Evolutionary conservation across 345 rosid species (phyloP).

Genomic region (Eutrema heterophyllum): DNA sequence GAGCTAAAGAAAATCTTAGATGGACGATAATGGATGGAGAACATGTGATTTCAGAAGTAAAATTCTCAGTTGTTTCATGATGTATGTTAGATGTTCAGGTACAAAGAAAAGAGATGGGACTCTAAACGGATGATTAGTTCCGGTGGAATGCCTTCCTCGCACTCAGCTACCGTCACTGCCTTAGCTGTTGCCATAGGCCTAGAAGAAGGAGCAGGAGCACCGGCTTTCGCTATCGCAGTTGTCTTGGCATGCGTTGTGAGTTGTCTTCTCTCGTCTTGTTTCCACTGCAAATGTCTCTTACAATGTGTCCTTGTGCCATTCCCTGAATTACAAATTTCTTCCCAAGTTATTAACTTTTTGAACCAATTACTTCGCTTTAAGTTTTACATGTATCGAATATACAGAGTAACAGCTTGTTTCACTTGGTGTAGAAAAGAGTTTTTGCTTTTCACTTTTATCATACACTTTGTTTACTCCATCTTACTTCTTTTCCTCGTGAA

Average conservation of each 20-base stretch:
- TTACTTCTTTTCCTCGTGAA: not conserved
- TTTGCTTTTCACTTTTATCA: not conserved
- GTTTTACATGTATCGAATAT: not conserved
- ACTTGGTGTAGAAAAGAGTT: not conserved
- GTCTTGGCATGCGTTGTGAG: slow-evolving; percentile 87
- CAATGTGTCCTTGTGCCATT: not conserved
- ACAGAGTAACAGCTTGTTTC: not conserved
- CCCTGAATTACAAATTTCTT: too few relatives aligned
- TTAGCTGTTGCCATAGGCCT: slow-evolving; percentile 76
- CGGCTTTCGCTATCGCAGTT: slow-evolving; percentile 82
- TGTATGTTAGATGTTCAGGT: slow-evolving; percentile 78
- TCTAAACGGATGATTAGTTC: slow-evolving; percentile 77
- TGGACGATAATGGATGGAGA: not conserved
- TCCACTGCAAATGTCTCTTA: not conserved
- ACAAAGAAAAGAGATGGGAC: slow-evolving; percentile 94
- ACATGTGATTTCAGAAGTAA: not conserved
- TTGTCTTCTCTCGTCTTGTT: not conserved
- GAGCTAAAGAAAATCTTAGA: not conserved
- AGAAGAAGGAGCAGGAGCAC: slow-evolving; percentile 66
- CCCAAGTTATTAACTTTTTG: not conserved
- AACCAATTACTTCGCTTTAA: not conserved
- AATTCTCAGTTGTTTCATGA: slow-evolving; percentile 32
- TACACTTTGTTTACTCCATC: not conserved
- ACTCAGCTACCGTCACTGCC: slow-evolving; percentile 93
- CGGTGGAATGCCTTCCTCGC: slow-evolving; percentile 99